Conservation (phyloP, 2,329 filamentous ascomycete species). For the Arthroderma sp. region DNA sequence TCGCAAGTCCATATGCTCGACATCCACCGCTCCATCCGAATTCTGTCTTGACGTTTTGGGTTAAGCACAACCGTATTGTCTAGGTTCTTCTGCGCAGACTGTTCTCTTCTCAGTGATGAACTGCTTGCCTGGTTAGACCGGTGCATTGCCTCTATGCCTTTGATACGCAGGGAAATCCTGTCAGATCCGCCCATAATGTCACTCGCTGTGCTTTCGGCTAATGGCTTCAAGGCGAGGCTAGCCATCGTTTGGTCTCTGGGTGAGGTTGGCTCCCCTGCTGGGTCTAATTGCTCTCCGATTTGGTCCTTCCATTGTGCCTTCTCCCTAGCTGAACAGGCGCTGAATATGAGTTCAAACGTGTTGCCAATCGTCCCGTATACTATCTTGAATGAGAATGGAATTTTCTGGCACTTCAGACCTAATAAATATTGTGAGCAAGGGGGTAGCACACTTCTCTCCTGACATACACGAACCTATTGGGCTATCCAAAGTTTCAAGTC, state of each 20-base stretch:
- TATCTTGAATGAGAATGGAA: conserved; percentile 83
- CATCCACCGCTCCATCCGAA: conserved; percentile 60
- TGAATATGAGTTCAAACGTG: conserved; percentile 73
- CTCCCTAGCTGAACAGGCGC: conserved; percentile 69
- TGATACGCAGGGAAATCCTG: conserved; percentile 10
- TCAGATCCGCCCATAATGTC: conserved; percentile 26
- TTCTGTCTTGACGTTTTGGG: conserved; percentile 60
- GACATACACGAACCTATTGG: conserved; percentile 19
- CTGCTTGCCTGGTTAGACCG: conserved; percentile 2
- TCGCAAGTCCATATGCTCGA: conserved; percentile 76
- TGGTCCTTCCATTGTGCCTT: conserved; percentile 65
- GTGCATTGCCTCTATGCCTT: conserved; percentile 10
- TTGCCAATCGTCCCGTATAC: conserved; percentile 66
- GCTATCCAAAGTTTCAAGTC: conserved; percentile 23
- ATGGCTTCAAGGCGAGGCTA: conserved; percentile 7
- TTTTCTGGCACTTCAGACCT: conserved; percentile 80
- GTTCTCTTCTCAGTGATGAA: conserved; percentile 25
- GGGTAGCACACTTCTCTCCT: no score
- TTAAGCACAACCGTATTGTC: conserved; percentile 56
- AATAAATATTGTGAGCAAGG: conserved; percentile 2
- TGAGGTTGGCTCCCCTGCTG: conserved; percentile 24
- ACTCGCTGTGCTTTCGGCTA: conserved; percentile 58
- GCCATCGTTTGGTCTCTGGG: conserved; percentile 8
- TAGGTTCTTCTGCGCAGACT: conserved; percentile 54
- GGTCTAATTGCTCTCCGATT: conserved; percentile 42